Evolutionary conservation across 441 rosid species (phyloP).

Genomic region (Pelargonium australe): DNA sequence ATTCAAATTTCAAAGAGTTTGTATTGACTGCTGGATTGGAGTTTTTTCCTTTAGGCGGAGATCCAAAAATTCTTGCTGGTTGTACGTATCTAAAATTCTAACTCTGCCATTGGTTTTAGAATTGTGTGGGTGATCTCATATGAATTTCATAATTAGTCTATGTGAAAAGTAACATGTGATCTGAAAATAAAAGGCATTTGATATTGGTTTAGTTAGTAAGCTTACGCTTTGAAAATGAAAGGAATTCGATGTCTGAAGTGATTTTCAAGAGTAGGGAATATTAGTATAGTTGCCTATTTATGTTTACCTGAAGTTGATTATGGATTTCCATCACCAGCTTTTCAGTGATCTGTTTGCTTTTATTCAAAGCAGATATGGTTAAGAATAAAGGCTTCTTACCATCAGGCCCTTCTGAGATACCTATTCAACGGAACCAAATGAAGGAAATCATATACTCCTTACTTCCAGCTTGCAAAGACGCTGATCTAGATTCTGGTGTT

Average conservation of each 20-base stretch:
- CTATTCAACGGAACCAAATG: constrained; percentile 77
- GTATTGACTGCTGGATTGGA: constrained; percentile 96
- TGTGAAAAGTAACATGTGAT: too few species aligned
- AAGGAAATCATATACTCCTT: constrained; percentile 83
- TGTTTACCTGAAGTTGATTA: constrained; percentile 8
- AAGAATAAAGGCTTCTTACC: constrained; percentile 98
- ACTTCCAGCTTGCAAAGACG: constrained; percentile 89
- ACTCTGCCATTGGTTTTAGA: constrained; percentile 13
- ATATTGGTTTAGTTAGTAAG: not conserved
- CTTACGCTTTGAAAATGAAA: constrained; percentile 10
- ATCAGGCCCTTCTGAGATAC: constrained; percentile 94
- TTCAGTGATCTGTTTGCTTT: constrained; percentile 22
- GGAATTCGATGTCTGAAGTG: not conserved
- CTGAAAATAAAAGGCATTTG: not conserved
- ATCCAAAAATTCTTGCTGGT: constrained; percentile 93
- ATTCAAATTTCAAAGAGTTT: constrained; percentile 94
- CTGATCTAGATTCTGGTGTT: constrained; percentile 79
- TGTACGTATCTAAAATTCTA: constrained; percentile 56
- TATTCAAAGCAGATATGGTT: constrained; percentile 76
- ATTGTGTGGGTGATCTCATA: constrained; percentile 5
- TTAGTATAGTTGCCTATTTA: constrained; percentile 7
- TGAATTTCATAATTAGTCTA: not conserved
- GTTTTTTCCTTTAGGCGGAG: constrained; percentile 93
- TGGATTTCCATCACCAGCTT: constrained; percentile 19
- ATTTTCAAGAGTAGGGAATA: constrained; percentile 4